Evolutionary conservation across 148 eudicot species (phyloP), one percentile per base, ranked within the genome.

Genomic region (Selenicereus undatus): DNA sequence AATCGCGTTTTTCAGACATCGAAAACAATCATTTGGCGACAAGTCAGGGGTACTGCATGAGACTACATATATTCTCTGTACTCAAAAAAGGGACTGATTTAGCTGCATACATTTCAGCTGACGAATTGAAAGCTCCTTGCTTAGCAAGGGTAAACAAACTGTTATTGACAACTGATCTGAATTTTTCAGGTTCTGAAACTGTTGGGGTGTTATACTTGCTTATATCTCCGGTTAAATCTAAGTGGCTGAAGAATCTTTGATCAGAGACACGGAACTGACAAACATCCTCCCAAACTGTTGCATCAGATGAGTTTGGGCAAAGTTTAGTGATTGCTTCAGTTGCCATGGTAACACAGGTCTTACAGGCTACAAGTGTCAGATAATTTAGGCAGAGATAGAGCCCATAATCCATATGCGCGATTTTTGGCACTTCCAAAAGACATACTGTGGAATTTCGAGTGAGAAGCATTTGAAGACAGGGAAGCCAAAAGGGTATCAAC

Each of bases 11-110:
- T 76, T 22, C 42, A 89, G 79, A 72, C 94, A 91, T 18, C 8
- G 43, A 20, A 51, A 26, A 74, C 92, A 89, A 30, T 91, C 86
- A 17, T 27, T 18, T 43, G 73, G 42, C 0, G 91, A 83, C 76
- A 91, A 52, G 81, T 91, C 90, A 16, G 82, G 82, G 1, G 90
- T 86, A 80, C 90, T 91, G 90, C 58, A 82, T 86, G 35, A 86
- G 74, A 5, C 81, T 83, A 60, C 83, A 84, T 71, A 89, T 60
- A 0, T 42, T 54, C 1, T 82, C 32, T 16, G 43, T 30, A 7
- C 35, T 64, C 11, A 48, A 39, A 26, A 81, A 77, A 22, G 8
- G 30, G 22, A 39, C 81, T 66, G 74, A 29, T 42, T 75, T 60
- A 39, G 78, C 36, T 43, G 79, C 88, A 75, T 76, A 77, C 86